Evolutionary conservation across 306 rosid species (phyloP).

Genomic region (Vigna radiata): DNA sequence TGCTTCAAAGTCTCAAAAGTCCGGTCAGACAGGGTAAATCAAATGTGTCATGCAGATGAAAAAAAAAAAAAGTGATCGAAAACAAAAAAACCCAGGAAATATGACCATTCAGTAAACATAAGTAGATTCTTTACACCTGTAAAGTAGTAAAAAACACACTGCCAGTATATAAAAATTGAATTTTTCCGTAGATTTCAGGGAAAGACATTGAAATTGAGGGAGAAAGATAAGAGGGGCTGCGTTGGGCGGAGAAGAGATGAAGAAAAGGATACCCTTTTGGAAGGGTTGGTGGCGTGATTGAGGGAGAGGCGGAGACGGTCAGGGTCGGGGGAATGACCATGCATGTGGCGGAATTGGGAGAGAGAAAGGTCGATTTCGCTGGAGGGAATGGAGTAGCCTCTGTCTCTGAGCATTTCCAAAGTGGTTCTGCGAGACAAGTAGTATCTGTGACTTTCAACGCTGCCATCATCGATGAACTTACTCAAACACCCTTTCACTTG

Average conservation of each 20-base stretch:
- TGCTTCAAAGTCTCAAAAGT: no score
- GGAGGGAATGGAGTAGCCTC: slow-evolving; percentile 71
- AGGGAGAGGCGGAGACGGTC: slow-evolving; percentile 82
- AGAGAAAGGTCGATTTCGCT: slow-evolving; percentile 68
- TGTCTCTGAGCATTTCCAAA: slow-evolving; percentile 85
- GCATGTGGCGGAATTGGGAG: slow-evolving; percentile 62
- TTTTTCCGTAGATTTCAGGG: not conserved
- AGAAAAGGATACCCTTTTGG: slow-evolving; percentile 52
- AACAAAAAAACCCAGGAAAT: no score
- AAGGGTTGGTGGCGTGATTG: slow-evolving; percentile 64
- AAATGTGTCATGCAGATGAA: no score
- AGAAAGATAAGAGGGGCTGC: no score
- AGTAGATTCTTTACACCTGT: not conserved
- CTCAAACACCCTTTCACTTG: slow-evolving; percentile 54
- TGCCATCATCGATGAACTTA: slow-evolving; percentile 60
- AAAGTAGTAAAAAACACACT: no score
- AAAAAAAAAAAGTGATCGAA: no score
- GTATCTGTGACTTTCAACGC: slow-evolving; percentile 75
- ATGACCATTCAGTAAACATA: not conserved
- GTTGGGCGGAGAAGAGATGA: not conserved
- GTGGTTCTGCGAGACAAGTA: slow-evolving; percentile 73
- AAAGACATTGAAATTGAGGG: not conserved
- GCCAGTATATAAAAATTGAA: not conserved
- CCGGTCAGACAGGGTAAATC: no score
- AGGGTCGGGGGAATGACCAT: slow-evolving; percentile 60